These are phyloP conservation scores for Colletotrichum shisoi DNA, from an alignment of 2,329 filamentous ascomycete species.

Conservation along the genomic window DNA sequence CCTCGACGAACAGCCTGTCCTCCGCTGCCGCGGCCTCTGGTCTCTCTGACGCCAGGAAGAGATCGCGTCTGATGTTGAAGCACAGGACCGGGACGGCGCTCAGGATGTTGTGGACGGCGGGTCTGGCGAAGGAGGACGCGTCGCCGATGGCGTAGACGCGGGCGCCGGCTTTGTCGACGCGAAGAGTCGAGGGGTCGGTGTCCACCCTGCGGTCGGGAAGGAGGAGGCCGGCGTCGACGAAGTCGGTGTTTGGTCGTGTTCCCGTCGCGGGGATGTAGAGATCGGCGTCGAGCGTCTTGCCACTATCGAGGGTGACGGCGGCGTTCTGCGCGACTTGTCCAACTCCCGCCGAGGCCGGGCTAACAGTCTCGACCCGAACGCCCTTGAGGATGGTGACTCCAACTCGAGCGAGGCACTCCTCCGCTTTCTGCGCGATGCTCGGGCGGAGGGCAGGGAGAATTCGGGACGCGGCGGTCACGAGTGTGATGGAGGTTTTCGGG, in stretches of 20 bases:
- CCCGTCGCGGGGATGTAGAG: constrained; percentile 59
- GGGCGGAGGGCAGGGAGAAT: constrained; percentile 54
- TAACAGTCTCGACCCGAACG: constrained; percentile 48
- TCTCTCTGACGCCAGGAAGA: constrained; percentile 50
- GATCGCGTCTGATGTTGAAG: constrained; percentile 59
- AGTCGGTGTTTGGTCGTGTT: constrained; percentile 52
- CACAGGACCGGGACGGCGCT: constrained; percentile 54
- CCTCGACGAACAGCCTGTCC: constrained; percentile 53
- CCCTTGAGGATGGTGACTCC: constrained; percentile 59
- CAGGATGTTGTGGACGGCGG: constrained; percentile 54
- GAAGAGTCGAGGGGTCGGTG: constrained; percentile 50
- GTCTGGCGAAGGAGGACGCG: constrained; percentile 51
- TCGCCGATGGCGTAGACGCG: constrained; percentile 59
- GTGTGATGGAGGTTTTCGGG: constrained; percentile 54
- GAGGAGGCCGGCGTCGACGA: constrained; percentile 47
- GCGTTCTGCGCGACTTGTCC: constrained; percentile 43
- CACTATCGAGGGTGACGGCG: constrained; percentile 52
- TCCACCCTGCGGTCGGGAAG: constrained; percentile 50
- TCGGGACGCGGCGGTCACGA: constrained; percentile 51
- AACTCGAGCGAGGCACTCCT: constrained; percentile 52
- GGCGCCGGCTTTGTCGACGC: constrained; percentile 46
- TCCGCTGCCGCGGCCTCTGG: constrained; percentile 37
- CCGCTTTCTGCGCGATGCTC: constrained; percentile 52
- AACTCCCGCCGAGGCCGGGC: constrained; percentile 45
- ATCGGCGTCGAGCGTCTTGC: constrained; percentile 52